These are phyloP conservation scores for Backusella psychrophila DNA, from an alignment of 192 early-diverging fungal species.

Conservation along the genomic window DNA sequence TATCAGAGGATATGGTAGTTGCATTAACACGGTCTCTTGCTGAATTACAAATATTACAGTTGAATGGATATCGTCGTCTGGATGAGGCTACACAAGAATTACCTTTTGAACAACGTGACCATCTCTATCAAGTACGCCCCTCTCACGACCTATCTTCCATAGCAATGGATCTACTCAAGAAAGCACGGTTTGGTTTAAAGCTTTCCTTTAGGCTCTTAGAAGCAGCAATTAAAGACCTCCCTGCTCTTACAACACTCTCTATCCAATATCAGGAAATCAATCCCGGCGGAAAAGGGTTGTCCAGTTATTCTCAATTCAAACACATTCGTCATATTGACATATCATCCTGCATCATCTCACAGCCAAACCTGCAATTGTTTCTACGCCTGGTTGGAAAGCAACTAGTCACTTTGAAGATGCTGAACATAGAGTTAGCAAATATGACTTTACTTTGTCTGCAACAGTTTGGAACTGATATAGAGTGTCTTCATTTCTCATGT, in stretches of 20 bases:
- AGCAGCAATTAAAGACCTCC: not conserved
- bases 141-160: constrained; percentile 10
- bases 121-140: constrained; percentile 22
- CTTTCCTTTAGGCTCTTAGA: constrained; percentile 4
- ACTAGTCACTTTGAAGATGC: constrained; percentile 22
- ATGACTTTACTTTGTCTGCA: constrained; percentile 20
- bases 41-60: not conserved
- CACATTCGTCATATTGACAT: constrained; percentile 20
- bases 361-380: constrained; percentile 21
- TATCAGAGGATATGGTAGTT: constrained; percentile 14
- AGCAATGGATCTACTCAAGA: constrained; percentile 22
- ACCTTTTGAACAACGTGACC: constrained; percentile 15
- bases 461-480: constrained; percentile 15
- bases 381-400: constrained; percentile 5
- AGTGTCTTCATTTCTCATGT: constrained; percentile 31
- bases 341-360: constrained; percentile 23
- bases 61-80: constrained; percentile 16
- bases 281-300: not conserved
- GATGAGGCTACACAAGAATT: not conserved
- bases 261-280: constrained; percentile 15
- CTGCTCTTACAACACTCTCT: not conserved
- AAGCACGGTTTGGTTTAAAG: not conserved
- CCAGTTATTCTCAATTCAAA: not conserved
- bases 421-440: constrained; percentile 26
- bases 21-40: not conserved